Base-by-base conservation (phyloP, 768 basidiomycete genomes). In the Amanita exitialis region DNA sequence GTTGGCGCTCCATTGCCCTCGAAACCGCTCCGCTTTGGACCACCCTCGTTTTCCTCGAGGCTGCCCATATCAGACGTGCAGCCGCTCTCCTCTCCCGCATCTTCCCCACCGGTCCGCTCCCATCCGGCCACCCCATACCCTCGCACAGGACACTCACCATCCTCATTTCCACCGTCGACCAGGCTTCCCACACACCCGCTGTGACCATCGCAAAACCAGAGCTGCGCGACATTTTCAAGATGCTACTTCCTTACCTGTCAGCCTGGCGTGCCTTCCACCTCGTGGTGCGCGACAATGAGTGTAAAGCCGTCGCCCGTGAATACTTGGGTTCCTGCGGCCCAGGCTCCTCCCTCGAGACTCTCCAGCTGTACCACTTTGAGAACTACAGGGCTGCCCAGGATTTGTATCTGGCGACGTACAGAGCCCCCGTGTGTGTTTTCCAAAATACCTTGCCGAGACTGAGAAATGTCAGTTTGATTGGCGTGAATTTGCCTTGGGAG, bases 341-440 rank as follows among this genome's bases (percentile, higher is more conserved):
- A 32, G 80, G 78, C 0, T 77, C 75, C n/a, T 61, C 65, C 44
- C 73, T 83, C 44, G 73, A 78, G 60, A 77, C 77, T 3, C 72
- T 82, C 28, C 77, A 80, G 63, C 67, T 83, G 3, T 83, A 81
- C 61, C 82, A 83, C 59, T 79, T 82, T 56, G 76, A 82, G 58
- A 71, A 80, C 58, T 83, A 74, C 59, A 59, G 66, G 18, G 74
- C 67, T 12, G 60, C 74, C 0, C 71, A 78, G 52, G 70, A 76
- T 42, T 70, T 83, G 9, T 75, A 71, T 56, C 61, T 73, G 44
- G 76, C 78, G 9, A 82, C 79, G n/a, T 73, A 77, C 56, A 67
- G 75, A 10, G 73, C 76, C 3, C 80, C 82, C 7, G 80, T 82
- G 6, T 64, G 71, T 51, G 73, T 81, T 28, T 82, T 83, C 62